Conservation (phyloP, 192 early-diverging fungal genomes). For the Backusella macrospora region DNA sequence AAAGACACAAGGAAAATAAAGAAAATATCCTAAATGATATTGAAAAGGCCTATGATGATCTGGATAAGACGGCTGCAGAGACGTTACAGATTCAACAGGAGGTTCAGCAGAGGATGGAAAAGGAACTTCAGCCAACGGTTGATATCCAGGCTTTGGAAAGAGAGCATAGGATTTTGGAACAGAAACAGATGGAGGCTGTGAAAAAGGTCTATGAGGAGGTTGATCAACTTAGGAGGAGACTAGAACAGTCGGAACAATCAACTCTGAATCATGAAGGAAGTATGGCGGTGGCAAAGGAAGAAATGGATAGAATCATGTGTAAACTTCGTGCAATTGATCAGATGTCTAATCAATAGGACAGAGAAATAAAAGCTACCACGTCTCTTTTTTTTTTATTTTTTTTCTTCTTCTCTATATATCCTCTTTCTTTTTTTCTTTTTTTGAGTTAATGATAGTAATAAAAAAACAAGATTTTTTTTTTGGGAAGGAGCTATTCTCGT, state of each 20-base stretch:
- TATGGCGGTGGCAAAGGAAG: constrained; percentile 28
- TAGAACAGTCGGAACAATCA: constrained; percentile 23
- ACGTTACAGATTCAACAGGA: constrained; percentile 31
- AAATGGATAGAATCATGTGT: constrained; percentile 36
- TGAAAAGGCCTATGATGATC: constrained; percentile 30
- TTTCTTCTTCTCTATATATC: too few relatives aligned
- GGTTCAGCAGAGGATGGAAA: constrained; percentile 19
- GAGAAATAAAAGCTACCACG: neutral
- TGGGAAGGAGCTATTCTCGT: too few relatives aligned
- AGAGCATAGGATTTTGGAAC: constrained; percentile 23
- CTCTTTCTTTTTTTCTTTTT: too few relatives aligned
- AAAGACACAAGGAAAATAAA: constrained; percentile 33
- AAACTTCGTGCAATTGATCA: constrained; percentile 28
- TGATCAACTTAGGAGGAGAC: constrained; percentile 1
- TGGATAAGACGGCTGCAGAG: constrained; percentile 25
- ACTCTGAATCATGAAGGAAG: constrained; percentile 21
- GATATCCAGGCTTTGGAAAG: constrained; percentile 21
- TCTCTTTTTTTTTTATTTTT: too few relatives aligned
- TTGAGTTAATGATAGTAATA: too few relatives aligned
- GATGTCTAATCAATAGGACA: neutral
- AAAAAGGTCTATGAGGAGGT: constrained; percentile 27
- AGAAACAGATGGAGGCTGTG: constrained; percentile 25
- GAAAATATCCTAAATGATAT: constrained; percentile 24
- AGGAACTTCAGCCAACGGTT: neutral
- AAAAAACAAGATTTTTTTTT: too few relatives aligned